Conservation (phyloP, 2,329 filamentous ascomycete genomes). For the Exophiala dermatitidis region DNA sequence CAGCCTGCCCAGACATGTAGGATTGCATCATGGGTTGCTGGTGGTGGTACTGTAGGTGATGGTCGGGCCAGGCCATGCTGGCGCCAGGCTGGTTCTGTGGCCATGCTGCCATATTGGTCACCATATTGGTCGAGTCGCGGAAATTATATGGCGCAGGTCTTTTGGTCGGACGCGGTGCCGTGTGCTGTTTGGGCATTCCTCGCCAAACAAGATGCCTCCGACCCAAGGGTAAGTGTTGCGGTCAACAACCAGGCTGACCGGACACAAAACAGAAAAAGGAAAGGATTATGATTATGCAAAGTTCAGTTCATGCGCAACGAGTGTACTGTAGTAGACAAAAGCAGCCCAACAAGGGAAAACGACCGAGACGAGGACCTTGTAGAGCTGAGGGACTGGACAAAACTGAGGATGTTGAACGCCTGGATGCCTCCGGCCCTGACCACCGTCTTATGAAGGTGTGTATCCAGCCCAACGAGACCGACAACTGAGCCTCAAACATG, state of each 20-base stretch:
- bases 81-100: slow-evolving; percentile 6
- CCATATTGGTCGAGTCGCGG: slow-evolving; percentile 20
- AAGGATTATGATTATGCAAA: slow-evolving; percentile 14
- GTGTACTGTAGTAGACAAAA: slow-evolving; percentile 3
- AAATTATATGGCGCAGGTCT: slow-evolving; percentile 21
- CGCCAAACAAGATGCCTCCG: slow-evolving; percentile 3
- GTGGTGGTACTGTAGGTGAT: slow-evolving; percentile 18
- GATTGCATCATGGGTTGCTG: slow-evolving; percentile 20
- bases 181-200: slow-evolving; percentile 20
- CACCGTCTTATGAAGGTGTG: slow-evolving; percentile 20
- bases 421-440: slow-evolving; percentile 18
- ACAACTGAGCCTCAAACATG: slow-evolving; percentile 17
- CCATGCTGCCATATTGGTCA: slow-evolving; percentile 18
- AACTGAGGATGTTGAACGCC: slow-evolving; percentile 12
- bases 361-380: slow-evolving; percentile 9
- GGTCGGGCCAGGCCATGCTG: slow-evolving; percentile 13
- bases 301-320: slow-evolving; percentile 5
- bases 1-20: slow-evolving; percentile 15
- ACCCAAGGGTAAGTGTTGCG: not conserved
- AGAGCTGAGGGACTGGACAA: slow-evolving; percentile 15
- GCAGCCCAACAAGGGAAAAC: slow-evolving; percentile 7
- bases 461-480: slow-evolving; percentile 15
- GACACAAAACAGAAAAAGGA: slow-evolving; percentile 4
- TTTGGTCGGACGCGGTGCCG: slow-evolving; percentile 9
- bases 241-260: slow-evolving; percentile 15